Evolutionary conservation across 169 alveolate genomes (phyloP).

Genomic region (Plasmodium blacklocki): DNA sequence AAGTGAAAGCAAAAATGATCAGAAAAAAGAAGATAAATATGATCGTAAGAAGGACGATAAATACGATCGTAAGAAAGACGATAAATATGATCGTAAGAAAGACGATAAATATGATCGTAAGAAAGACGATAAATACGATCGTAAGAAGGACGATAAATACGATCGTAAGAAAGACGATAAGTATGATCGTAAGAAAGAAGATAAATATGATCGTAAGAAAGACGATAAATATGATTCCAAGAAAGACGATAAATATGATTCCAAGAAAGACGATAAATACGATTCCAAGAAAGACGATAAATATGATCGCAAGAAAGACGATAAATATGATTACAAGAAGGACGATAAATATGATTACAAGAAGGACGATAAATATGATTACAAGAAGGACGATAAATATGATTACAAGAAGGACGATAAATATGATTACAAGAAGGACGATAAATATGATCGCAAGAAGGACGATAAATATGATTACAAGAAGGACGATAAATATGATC

Average conservation of each 20-base stretch:
- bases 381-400: background rate
- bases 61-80: too few species aligned
- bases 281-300: too few species aligned
- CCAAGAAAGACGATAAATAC: background rate
- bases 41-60: too few species aligned
- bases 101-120: background rate
- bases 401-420: background rate
- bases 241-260: background rate
- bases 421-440: background rate
- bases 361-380: too few species aligned
- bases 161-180: background rate
- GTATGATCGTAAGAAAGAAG: background rate
- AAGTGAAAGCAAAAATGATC: background rate
- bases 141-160: background rate
- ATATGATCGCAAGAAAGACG: background rate
- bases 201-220: background rate
- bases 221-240: background rate
- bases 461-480: background rate
- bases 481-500: background rate
- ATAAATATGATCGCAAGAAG: background rate
- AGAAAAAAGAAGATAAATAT: too few species aligned
- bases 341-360: too few species aligned
- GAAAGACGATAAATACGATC: background rate
- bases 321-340: background rate
- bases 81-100: too few species aligned